Base-by-base conservation (phyloP, 1,284 basidiomycete species). In the Sphagnurus paluster region DNA sequence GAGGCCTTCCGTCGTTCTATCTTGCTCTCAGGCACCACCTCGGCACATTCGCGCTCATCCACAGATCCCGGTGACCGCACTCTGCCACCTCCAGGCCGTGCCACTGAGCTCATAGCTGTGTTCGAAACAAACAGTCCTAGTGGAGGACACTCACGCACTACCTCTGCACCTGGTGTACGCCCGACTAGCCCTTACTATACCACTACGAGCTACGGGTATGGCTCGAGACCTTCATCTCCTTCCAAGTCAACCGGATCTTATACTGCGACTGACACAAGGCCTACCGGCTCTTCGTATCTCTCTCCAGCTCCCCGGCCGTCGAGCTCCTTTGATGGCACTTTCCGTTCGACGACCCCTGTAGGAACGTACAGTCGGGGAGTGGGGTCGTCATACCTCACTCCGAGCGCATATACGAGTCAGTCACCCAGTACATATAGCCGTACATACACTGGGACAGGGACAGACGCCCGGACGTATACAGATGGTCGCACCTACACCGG, bases 41-140 rank as follows among this genome's bases (percentile, higher is more conserved):
- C 60, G 3, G 56, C 66, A 8, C 72, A 76, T 53, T 68, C 69
- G 9, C 68, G 75, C 34, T 51, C 70, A 11, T 65, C 72, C 1
- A 75, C 72, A 2, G 74, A 76, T 36, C 70, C 74, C 9, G 66
- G 65, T 5, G 74, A 59, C 44, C 65, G 60, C 30, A 71, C 65
- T 42, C 68, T 76, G 14, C 80, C 80, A 16, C 70, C 68, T 33
- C 80, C 78, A 5, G 77, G 79, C 25, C 77, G 84, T 13, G 76
- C 85, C 0, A 84, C 76, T 11, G 80, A 86, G 48, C 72, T 90
- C 33, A 85, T 87, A 34, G 85, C 87, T 0, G 79, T 84, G 33
- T 90, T 89, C 50, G 88, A 90, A 56, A 76, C 82, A 24, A 77
- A 73, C 35, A 69, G 63, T 33, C 65, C 67, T 3, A 57, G 55